phyloP scores from a whole-genome alignment of 1,284 basidiomycete species.

The Stereum hirsutum region DNA sequence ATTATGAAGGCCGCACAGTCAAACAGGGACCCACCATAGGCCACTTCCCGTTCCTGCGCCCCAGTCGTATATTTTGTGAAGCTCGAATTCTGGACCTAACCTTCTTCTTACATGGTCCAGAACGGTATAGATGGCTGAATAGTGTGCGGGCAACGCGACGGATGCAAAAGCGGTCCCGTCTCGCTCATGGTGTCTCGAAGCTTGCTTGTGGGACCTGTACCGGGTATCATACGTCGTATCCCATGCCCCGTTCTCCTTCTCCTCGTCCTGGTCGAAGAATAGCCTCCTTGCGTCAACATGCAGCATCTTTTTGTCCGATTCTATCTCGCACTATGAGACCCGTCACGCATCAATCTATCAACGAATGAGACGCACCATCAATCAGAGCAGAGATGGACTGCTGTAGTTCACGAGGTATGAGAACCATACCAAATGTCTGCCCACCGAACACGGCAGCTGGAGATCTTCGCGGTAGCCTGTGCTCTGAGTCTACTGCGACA shows the following conservation, averaged over 20 bases:
- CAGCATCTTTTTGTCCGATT: conserved; percentile 51
- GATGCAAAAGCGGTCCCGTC: conserved; percentile 71
- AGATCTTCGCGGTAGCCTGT: conserved; percentile 51
- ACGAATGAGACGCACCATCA: conserved; percentile 32
- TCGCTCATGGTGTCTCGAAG: conserved; percentile 45
- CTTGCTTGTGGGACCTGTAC: conserved; percentile 52
- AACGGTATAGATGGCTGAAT: conserved; percentile 61
- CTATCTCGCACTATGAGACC: conserved; percentile 23
- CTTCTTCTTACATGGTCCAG: conserved; percentile 54
- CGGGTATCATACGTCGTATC: conserved; percentile 39
- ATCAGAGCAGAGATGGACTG: conserved; percentile 49
- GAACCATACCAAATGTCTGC: conserved; percentile 56
- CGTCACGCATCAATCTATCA: not conserved
- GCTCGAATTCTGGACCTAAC: conserved; percentile 47
- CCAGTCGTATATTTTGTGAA: conserved; percentile 64
- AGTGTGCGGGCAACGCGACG: conserved; percentile 69
- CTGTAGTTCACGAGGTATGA: conserved; percentile 63
- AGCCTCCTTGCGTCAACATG: conserved; percentile 65
- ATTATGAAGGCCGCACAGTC: not conserved
- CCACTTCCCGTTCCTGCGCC: conserved; percentile 67
- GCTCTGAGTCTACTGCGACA: conserved; percentile 15
- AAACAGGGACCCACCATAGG: conserved; percentile 55
- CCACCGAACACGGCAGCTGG: conserved; percentile 78
- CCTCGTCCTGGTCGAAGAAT: conserved; percentile 32
- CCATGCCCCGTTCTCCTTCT: conserved; percentile 33